Evolutionary conservation across 192 early-diverging fungal genomes (phyloP).

Genomic region (Coemansia sp.): DNA sequence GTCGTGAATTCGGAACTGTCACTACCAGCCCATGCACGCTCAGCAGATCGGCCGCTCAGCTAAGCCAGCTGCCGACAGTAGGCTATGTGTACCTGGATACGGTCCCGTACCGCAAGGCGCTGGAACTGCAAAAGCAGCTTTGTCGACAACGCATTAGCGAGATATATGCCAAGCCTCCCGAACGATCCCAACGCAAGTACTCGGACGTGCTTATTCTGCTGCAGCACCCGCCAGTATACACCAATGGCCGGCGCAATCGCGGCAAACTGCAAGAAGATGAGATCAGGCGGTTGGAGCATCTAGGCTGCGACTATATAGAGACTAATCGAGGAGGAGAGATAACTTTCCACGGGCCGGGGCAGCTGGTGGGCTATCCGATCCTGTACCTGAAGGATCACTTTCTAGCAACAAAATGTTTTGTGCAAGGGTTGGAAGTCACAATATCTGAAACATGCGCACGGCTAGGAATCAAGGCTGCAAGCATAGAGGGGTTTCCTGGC

Average conservation of each 20-base stretch:
- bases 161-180: constrained; percentile 14
- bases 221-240: constrained; percentile 89
- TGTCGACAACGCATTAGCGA: constrained; percentile 56
- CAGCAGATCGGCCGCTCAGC: constrained; percentile 25
- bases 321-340: constrained; percentile 88
- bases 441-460: constrained; percentile 71
- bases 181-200: neutral
- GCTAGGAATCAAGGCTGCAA: constrained; percentile 62
- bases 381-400: constrained; percentile 70
- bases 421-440: constrained; percentile 71
- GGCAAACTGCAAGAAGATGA: constrained; percentile 56
- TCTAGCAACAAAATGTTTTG: constrained; percentile 74
- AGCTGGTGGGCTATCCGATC: constrained; percentile 94
- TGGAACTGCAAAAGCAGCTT: constrained; percentile 62
- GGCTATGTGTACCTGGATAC: constrained; percentile 51
- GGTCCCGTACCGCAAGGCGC: constrained; percentile 58
- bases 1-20: neutral
- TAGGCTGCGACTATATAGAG: constrained; percentile 66
- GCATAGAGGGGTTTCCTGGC: constrained; percentile 74
- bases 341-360: constrained; percentile 97
- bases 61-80: constrained; percentile 27
- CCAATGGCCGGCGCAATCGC: constrained; percentile 80
- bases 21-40: constrained; percentile 22
- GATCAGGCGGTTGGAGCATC: constrained; percentile 46
- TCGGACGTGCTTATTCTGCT: constrained; percentile 65